Conservation (phyloP, 2,329 filamentous ascomycete genomes). For the Teratosphaeria epicoccoides region DNA sequence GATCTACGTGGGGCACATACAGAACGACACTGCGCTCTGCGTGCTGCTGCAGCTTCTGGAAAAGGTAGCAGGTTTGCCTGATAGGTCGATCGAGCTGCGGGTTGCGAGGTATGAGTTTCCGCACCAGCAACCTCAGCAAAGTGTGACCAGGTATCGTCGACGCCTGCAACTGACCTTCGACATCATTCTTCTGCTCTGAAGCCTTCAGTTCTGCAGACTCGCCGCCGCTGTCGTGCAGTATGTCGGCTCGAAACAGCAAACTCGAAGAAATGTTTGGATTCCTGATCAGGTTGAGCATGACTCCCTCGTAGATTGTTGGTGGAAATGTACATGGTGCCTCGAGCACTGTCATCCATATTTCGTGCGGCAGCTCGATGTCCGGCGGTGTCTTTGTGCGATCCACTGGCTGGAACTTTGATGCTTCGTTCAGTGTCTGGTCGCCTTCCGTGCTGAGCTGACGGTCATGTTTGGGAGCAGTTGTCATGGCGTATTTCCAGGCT, state of each 20-base stretch:
- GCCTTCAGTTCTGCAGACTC: conserved; percentile 35
- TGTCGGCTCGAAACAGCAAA: conserved; percentile 68
- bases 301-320: conserved; percentile 50
- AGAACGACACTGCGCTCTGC: conserved; percentile 49
- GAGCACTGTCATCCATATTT: conserved; percentile 20
- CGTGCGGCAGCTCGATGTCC: conserved; percentile 5
- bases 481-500: background rate
- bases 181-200: conserved; percentile 20
- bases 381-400: background rate
- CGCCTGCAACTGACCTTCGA: background rate
- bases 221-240: conserved; percentile 44
- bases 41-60: conserved; percentile 23
- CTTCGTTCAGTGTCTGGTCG: too few species aligned
- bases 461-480: background rate
- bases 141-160: conserved; percentile 22
- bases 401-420: background rate
- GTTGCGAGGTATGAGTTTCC: conserved; percentile 74
- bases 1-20: conserved; percentile 63
- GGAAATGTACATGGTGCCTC: conserved; percentile 47
- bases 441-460: too few species aligned
- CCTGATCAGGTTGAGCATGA: conserved; percentile 63
- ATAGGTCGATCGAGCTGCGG: conserved; percentile 61
- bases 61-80: conserved; percentile 74
- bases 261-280: conserved; percentile 73
- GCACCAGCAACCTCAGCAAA: conserved; percentile 56